A percentile compares a stretch with the other conserved stretches of the same genome.
Conservation (phyloP, 192 early-diverging fungal genomes). For the Backusella tarrabulga region DNA sequence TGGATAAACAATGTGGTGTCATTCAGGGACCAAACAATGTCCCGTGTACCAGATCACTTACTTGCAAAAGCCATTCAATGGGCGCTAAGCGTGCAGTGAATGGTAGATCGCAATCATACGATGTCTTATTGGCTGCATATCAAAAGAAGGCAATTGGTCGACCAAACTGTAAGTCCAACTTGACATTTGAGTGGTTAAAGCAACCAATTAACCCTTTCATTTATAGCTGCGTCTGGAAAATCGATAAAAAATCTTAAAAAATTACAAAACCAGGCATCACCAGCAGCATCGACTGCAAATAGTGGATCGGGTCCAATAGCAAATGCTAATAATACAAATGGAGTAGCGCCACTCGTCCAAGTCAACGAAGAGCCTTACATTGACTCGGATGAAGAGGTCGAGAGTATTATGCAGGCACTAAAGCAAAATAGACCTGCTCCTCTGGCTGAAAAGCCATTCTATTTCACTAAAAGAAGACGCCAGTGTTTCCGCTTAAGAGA, state of each 20-base stretch:
- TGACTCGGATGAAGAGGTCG: conserved; percentile 76
- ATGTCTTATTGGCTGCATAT: conserved; percentile 71
- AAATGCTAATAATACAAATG: neutral
- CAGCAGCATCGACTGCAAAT: neutral
- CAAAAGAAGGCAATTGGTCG: conserved; percentile 68
- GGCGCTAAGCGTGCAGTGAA: conserved; percentile 79
- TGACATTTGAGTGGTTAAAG: too few relatives aligned
- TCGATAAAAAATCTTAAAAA: conserved; percentile 12
- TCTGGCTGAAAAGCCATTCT: conserved; percentile 48
- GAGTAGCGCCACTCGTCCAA: conserved; percentile 2
- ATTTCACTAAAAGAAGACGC: conserved; percentile 56
- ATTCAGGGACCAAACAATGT: conserved; percentile 49
- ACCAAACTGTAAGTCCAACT: conserved; percentile 50
- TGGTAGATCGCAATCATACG: conserved; percentile 84
- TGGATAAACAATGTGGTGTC: conserved; percentile 93
- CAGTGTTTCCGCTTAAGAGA: conserved; percentile 63
- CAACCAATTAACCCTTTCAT: neutral
- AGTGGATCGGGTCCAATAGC: neutral
- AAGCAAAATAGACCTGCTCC: conserved; percentile 61
- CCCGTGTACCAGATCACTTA: conserved; percentile 84
- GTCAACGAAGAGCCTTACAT: conserved; percentile 44
- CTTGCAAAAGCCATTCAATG: conserved; percentile 95
- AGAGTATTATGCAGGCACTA: conserved; percentile 63
- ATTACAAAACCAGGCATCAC: neutral
- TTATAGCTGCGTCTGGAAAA: conserved; percentile 7